Evolutionary conservation across 2,329 filamentous ascomycete genomes (phyloP).

Genomic region (Botryotinia calthae): DNA sequence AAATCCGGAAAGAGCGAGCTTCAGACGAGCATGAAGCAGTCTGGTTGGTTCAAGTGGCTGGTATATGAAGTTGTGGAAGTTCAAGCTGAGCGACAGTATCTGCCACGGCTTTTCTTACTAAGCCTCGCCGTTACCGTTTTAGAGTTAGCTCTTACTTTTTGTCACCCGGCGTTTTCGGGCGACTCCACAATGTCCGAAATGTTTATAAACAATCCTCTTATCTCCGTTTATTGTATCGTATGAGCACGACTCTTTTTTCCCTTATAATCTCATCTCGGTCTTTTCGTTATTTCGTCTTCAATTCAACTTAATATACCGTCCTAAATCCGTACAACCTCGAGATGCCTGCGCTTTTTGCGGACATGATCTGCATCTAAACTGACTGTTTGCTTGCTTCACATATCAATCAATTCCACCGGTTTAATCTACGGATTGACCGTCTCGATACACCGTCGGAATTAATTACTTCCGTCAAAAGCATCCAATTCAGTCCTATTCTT

Average conservation of each 20-base stretch:
- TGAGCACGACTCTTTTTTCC: not conserved
- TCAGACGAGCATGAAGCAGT: not conserved
- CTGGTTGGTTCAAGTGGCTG: not conserved
- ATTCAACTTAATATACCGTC: not conserved
- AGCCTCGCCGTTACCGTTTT: not conserved
- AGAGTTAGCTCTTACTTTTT: not conserved
- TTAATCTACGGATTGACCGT: not conserved
- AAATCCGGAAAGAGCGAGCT: not conserved
- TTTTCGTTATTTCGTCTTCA: not conserved
- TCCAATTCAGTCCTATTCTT: not conserved
- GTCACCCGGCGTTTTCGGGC: not conserved
- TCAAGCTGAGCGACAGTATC: not conserved
- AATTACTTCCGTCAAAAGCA: not conserved
- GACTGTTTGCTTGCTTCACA: not conserved
- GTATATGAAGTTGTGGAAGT: not conserved
- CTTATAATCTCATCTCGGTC: conserved; percentile 9
- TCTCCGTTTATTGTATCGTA: not conserved
- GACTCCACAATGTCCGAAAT: conserved; percentile 4
- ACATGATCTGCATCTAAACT: not conserved
- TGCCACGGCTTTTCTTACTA: not conserved
- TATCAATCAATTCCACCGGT: not conserved
- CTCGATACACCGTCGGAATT: not conserved
- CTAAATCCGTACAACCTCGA: conserved; percentile 3
- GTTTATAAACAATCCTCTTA: conserved; percentile 4
- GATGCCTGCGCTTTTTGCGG: not conserved